Base-by-base conservation (phyloP, 495 filamentous ascomycete genomes). In the Xylaria nigripes region DNA sequence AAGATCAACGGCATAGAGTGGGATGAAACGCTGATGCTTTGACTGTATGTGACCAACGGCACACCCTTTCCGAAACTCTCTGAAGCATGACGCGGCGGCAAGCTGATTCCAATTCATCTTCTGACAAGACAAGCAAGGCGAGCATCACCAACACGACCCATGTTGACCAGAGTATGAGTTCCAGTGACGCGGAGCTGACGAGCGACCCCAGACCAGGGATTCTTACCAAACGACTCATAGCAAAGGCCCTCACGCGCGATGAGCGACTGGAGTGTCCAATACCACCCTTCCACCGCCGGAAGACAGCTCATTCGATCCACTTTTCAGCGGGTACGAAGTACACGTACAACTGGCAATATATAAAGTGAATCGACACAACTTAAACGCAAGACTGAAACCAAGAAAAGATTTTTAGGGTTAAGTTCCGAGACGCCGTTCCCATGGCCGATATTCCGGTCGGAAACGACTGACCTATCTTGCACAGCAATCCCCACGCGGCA, bases 141-240 rank as follows among this genome's bases (percentile, higher is more conserved):
- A 50, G 66, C 73, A 71, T 70, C 71, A 25, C 69, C 64, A 71
- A 60, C 62, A 72, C 75, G 65, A 71, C 68, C 73, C 69, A 61
- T 60, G 10, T 56, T 71, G 75, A 80, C 76, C 81, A 81, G 73
- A 81, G 79, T 76, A 69, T 72, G 46, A 68, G 57, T 78, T 70
- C 81, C 82, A 84, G 82, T 69, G 71, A 66, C 70, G 58, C 57
- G 61, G 58, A 67, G 75, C 77, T 72, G 79, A 83, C 80, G 78
- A 84, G 82, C 76, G 80, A 66, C 79, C 72, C 74, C 80, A 61
- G 65, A 50, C 70, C 72, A 72, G 80, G 78, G 75, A 77, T 68
- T 78, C 80, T 85, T 78, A 80, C 73, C 81, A 68, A 72, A 71
- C 68, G 81, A 77, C 82, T 83, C 81, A 84, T 82, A 69, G 74